Conservation (phyloP, 768 basidiomycete species). For the Pholiota molesta region DNA sequence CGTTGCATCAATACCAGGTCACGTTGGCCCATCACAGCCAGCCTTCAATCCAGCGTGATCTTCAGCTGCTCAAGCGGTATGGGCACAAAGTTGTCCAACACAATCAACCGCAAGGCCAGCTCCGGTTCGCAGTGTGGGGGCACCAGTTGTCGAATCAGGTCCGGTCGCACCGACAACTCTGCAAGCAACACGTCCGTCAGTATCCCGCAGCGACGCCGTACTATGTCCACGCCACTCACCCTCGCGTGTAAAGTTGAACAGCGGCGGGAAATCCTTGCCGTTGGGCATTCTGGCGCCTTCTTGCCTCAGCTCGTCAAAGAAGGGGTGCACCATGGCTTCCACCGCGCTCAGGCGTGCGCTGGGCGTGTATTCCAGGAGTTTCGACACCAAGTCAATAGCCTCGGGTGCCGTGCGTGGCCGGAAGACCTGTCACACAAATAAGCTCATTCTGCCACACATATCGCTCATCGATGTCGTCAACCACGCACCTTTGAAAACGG, state of each 20-base stretch:
- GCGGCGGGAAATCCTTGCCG: constrained; percentile 90
- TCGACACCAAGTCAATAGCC: constrained; percentile 94
- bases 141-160: constrained; percentile 89
- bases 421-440: constrained; percentile 71
- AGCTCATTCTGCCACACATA: constrained; percentile 4
- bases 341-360: constrained; percentile 87
- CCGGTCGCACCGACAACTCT: constrained; percentile 97
- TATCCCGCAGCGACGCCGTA: neutral
- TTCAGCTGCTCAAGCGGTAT: constrained; percentile 96
- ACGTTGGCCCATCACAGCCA: neutral
- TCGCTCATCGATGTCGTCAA: neutral
- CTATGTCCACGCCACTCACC: constrained; percentile 52
- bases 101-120: constrained; percentile 83
- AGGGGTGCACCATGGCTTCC: constrained; percentile 91
- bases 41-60: constrained; percentile 85
- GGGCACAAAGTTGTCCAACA: constrained; percentile 90
- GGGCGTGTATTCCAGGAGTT: constrained; percentile 97
- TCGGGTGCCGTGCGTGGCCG: constrained; percentile 95
- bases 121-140: constrained; percentile 89
- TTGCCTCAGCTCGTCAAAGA: constrained; percentile 94
- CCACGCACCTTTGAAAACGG: constrained; percentile 89
- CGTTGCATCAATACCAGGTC: constrained; percentile 11
- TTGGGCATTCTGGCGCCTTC: constrained; percentile 96
- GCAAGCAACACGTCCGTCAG: constrained; percentile 17
- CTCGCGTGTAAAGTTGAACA: constrained; percentile 97